Percentiles rank a stretch among this genome's conserved stretches.
Conservation (phyloP, 2,329 filamentous ascomycete genomes). For the Colletotrichum agaves region DNA sequence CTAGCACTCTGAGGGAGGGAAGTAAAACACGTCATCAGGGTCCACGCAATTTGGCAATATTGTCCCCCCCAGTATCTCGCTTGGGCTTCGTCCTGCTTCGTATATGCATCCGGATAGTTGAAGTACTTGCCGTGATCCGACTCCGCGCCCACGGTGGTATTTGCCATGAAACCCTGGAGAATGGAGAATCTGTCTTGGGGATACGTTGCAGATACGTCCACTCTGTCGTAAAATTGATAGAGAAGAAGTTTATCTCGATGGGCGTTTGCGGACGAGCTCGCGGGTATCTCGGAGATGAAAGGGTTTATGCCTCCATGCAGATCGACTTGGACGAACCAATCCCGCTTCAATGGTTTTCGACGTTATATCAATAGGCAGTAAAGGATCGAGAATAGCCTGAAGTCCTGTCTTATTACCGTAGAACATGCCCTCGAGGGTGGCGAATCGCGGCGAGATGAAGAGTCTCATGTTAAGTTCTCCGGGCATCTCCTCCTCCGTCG, state of each 20-base stretch:
- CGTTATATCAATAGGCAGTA: slow-evolving; percentile 42
- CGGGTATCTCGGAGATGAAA: slow-evolving; percentile 44
- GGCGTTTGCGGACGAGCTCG: slow-evolving; percentile 47
- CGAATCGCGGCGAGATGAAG: slow-evolving; percentile 22
- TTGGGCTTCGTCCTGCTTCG: slow-evolving; percentile 48
- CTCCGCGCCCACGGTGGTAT: slow-evolving; percentile 45
- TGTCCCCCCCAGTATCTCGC: slow-evolving; percentile 50
- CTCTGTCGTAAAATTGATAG: slow-evolving; percentile 58
- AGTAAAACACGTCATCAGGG: slow-evolving; percentile 52
- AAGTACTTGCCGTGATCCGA: slow-evolving; percentile 53
- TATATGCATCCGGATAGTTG: slow-evolving; percentile 53
- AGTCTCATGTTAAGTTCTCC: slow-evolving; percentile 47
- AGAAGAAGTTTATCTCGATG: slow-evolving; percentile 60
- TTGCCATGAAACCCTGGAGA: slow-evolving; percentile 48
- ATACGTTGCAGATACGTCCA: slow-evolving; percentile 43
- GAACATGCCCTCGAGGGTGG: slow-evolving; percentile 45
- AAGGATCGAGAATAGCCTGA: slow-evolving; percentile 37
- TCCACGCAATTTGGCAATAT: slow-evolving; percentile 50
- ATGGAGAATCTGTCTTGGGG: slow-evolving; percentile 48
- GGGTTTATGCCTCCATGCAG: slow-evolving; percentile 50
- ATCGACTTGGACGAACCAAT: slow-evolving; percentile 50
- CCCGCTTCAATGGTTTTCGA: slow-evolving; percentile 40
- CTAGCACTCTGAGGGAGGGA: slow-evolving; percentile 51
- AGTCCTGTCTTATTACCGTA: slow-evolving; percentile 41
- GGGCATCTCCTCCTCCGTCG: slow-evolving; percentile 32